Base-by-base conservation (phyloP, 2,329 filamentous ascomycete genomes). In the Teratosphaeria epicoccoides region DNA sequence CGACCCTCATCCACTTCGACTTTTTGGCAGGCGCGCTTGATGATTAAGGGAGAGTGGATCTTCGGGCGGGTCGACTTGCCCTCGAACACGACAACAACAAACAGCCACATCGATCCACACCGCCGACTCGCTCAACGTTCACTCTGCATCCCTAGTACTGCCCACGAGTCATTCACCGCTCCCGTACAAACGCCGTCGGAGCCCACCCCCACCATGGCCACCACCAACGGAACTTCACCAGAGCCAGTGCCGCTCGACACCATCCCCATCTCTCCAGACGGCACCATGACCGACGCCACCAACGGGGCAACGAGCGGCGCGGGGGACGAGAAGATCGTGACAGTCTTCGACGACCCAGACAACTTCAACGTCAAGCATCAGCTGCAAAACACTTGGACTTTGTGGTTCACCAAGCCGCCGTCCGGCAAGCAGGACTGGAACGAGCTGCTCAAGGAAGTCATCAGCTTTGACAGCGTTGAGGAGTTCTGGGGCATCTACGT, bases 291-390 rank as follows among this genome's bases (percentile, higher is more conserved):
- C 50, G 71, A 69, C 58, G 72, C 76, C 52, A 63, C 62, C 51
- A 74, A 76, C 55, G 71, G 73, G 62, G 66, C 71, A 54, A 70
- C 75, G 51, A 70, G 73, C 58, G 65, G 70, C 52, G 65, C 68
- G 54, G 59, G 62, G 57, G 71, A 72, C 59, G 64, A 66, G 56
- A 84, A 90, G 68, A 76, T 86, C 49, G 79, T 95, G 64, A 98
- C 93, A 46, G 91, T 98, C 62, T 98, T 98, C 76, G 90, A 98
- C 70, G 89, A 97, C 74, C 86, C 93, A 63, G 87, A 96, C 61
- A 96, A 98, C 79, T 98, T 98, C 81, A 98, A 95, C 65, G 93
- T 98, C 72, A 98, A 97, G 80, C 93, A 98, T 71, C 91, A 90
- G 60, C 80, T 98, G 55, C 90, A 95, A 80, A 87, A 96, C 78